A percentile compares a stretch with the other conserved stretches of the same genome.
phyloP scores from a whole-genome alignment of 306 rosid species.

The Malus domestica region ASM211411v1 NC_041803.1:47295501-47296000 shows the following conservation, averaged over 20 bases:
- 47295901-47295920: background rate
- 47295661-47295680: background rate
- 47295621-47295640: background rate
- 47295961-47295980: background rate
- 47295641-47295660: background rate
- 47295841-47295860: background rate
- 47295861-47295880: background rate
- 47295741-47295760: background rate
- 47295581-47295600: background rate
- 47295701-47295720: background rate
- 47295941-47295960: background rate
- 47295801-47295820: background rate
- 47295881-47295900: background rate
- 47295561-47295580: background rate
- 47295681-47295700: background rate
- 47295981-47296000: background rate
- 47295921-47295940: background rate
- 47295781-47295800: background rate
- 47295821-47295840: background rate
- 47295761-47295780: background rate
- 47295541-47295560: slow-evolving; percentile 6
- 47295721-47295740: background rate
- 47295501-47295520: slow-evolving; percentile 88
- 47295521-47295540: slow-evolving; percentile 44
- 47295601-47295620: background rate